Evolutionary conservation across 768 basidiomycete genomes (phyloP), one percentile per base, ranked within the genome.

Genomic region (Mycena alexandri): DNA sequence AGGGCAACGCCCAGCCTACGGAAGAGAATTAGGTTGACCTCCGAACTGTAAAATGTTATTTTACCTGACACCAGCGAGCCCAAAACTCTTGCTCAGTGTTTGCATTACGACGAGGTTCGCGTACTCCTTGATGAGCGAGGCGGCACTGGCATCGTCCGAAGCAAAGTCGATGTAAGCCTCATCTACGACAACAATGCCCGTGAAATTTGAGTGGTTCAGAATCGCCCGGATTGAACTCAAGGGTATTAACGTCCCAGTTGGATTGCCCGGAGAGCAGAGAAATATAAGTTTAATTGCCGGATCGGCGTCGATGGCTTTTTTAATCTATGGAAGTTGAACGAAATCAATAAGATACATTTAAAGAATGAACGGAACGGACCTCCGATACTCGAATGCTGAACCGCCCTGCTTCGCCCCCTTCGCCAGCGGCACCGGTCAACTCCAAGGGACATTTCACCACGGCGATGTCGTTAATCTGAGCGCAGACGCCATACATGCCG

Each of bases 141-240:
- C 89, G 0, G 94, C 93, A 47, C 90, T 92, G 33, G 84, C 79
- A 19, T 82, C 83, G 11, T 83, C 76, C 0, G 84, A 85, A 0
- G 93, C 88, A 73, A 99, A 99, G 77, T 99, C 98, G 75, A 99
- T 93, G 79, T 99, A 99, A 0, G 98, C 98, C 78, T 99, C 98
- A 75, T 99, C 98, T 7, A 99, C 90, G 33, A 97, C 86, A 43
- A 98, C 90, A 67, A 99, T 89, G 10, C 98, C 98, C 71, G 90
- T 94, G 86, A 93, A 99, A 0, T 84, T 82, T 11, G 89, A 85
- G 78, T 93, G 93, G 34, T 95, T 90, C 25, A 97, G 82, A 17
- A 99, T 78, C 12, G 85, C 74, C 1, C 88, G 85, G 65, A 99
- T 83, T 14, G 90, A 85, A 12, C 84, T 73, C 25, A 96, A 86